Conservation (phyloP, 2,329 filamentous ascomycete genomes). For the Elsinoe arachidis region DNA sequence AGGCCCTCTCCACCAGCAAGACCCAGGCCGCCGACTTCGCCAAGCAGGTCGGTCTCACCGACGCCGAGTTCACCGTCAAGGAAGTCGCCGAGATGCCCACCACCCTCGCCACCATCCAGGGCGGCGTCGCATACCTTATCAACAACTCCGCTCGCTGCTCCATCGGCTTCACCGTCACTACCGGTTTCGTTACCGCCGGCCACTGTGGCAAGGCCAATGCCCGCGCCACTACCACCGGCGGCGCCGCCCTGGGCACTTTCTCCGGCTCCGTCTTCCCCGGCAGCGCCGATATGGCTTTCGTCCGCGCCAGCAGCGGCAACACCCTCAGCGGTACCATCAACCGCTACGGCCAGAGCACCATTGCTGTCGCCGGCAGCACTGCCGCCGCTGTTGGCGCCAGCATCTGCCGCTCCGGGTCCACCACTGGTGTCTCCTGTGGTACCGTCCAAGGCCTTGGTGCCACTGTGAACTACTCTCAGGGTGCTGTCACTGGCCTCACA, state of each 20-base stretch:
- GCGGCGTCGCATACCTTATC: constrained; percentile 6
- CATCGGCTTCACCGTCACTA: constrained; percentile 9
- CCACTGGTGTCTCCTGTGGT: constrained; percentile 6
- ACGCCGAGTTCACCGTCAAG: constrained; percentile 10
- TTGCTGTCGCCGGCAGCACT: neutral
- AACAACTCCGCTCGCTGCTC: neutral
- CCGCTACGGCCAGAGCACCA: constrained; percentile 5
- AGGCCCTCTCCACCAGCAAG: neutral
- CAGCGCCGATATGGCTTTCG: constrained; percentile 5
- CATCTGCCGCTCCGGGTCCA: constrained; percentile 7
- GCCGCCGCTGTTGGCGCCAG: neutral
- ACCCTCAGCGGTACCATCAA: constrained; percentile 9
- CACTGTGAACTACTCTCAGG: constrained; percentile 5
- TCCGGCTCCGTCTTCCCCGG: constrained; percentile 6
- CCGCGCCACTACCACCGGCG: neutral
- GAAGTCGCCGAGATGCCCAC: neutral
- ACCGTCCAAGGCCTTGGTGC: neutral
- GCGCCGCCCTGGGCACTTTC: neutral
- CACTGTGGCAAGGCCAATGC: neutral
- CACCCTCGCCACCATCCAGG: constrained; percentile 8
- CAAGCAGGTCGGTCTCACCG: constrained; percentile 1
- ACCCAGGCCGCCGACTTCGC: neutral
- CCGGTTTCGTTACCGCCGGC: constrained; percentile 1
- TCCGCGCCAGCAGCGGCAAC: constrained; percentile 3
- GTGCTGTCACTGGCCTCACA: constrained; percentile 1